These are phyloP conservation scores for Daldinia bambusicola DNA, from an alignment of 495 filamentous ascomycete species.

Conservation along the genomic window DNA sequence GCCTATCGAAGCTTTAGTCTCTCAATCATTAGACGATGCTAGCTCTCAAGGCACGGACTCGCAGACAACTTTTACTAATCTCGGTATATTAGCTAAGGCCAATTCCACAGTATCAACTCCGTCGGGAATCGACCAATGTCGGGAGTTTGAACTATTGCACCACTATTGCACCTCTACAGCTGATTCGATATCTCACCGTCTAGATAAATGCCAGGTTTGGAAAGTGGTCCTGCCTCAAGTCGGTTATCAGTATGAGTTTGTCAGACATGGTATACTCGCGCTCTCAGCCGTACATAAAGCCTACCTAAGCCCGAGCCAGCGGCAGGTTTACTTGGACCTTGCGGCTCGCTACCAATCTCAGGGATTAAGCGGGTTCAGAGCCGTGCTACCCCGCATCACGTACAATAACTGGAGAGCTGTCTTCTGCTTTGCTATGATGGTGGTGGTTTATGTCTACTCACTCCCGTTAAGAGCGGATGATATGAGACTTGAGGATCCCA, in stretches of 20 bases:
- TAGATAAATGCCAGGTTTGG: conserved; percentile 1
- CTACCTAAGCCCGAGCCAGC: conserved; percentile 1
- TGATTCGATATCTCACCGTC: neutral
- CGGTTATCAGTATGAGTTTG: neutral
- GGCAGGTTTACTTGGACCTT: neutral
- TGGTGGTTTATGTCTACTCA: neutral
- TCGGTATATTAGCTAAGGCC: neutral
- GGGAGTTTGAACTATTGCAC: neutral
- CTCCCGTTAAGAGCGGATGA: neutral
- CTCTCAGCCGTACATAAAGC: conserved; percentile 7
- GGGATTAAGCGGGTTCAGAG: neutral
- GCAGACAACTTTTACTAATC: conserved; percentile 3
- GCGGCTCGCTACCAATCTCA: neutral
- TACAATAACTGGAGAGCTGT: conserved; percentile 1
- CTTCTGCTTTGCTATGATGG: neutral
- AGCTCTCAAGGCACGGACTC: neutral
- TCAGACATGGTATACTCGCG: neutral
- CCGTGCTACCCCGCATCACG: neutral
- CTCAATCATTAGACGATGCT: neutral
- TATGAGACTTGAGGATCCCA: neutral
- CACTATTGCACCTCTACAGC: neutral
- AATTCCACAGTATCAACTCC: neutral
- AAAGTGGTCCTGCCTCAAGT: conserved; percentile 1
- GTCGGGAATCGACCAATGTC: neutral
- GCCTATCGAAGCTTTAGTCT: neutral